These are phyloP conservation scores for Aquilaria agallochum DNA, from an alignment of 441 rosid genomes.

Conservation along the genomic window DNA sequence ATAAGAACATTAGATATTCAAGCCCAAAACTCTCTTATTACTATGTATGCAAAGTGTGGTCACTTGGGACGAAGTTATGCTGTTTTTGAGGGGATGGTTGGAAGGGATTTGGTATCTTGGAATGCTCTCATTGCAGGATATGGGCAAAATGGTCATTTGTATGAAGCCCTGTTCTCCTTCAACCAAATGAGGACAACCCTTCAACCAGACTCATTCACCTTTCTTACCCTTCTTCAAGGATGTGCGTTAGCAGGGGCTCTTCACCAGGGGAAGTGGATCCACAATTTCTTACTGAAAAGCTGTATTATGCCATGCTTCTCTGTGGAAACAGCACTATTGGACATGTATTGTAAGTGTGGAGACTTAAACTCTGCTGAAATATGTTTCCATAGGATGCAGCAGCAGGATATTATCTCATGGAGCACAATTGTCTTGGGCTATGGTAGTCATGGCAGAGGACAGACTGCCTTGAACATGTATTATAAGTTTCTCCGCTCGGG, in stretches of 20 bases:
- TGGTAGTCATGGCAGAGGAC: conserved; percentile 58
- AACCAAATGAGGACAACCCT: conserved; percentile 34
- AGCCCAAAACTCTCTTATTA: conserved; percentile 49
- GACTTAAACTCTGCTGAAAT: conserved; percentile 43
- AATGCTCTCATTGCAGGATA: conserved; percentile 55
- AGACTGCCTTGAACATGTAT: conserved; percentile 42
- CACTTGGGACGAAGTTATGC: conserved; percentile 34
- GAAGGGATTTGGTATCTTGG: conserved; percentile 53
- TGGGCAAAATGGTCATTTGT: conserved; percentile 42
- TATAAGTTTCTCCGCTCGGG: conserved; percentile 43
- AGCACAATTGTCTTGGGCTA: conserved; percentile 51
- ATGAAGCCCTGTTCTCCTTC: conserved; percentile 35
- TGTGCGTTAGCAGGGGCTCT: conserved; percentile 49
- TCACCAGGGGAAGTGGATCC: conserved; percentile 50
- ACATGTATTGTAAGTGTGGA: conserved; percentile 69
- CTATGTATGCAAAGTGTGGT: conserved; percentile 57
- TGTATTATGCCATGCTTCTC: conserved; percentile 34
- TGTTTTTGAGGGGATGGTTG: conserved; percentile 37
- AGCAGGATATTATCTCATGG: conserved; percentile 52
- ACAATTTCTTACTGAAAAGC: conserved; percentile 38
- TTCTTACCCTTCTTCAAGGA: conserved; percentile 52
- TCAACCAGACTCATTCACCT: conserved; percentile 46
- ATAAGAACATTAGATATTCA: conserved; percentile 32
- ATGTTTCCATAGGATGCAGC: conserved; percentile 41
- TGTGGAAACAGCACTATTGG: conserved; percentile 60